Evolutionary conservation across 2,329 filamentous ascomycete species (phyloP), one percentile per base, ranked within the genome.

Genomic region (Colletotrichum sp.): DNA sequence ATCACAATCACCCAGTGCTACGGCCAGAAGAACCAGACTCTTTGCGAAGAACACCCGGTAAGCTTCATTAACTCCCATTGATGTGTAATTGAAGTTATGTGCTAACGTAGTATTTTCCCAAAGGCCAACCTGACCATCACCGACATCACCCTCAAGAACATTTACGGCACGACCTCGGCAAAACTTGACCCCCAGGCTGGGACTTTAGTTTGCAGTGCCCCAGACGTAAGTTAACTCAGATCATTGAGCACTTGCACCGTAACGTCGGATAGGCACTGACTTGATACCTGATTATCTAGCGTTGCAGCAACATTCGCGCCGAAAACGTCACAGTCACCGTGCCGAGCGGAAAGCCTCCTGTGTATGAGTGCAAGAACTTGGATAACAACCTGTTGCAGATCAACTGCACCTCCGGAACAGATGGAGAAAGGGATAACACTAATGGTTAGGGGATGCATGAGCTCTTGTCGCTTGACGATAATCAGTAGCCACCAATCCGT

Each of bases 1-100:
- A 90, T 93, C 76, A 89, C 92, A 71, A 85, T 93, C 39, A 91
- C 90, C 8, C 91, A 93, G 80, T 93, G 91, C 85, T 92, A 92
- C 77, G 90, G 90, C 0, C 78, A 80, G 66, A 80, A 75, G 63
- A 80, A 80, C 72, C 75, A 76, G 21, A 63, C 83, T 80, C 67
- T 80, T 73, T 63, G 87, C 82, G 57, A 87, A 80, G 21, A 89
- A 26, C 78, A 78, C 13, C 79, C 79, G n/a, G 79, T 80, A 52
- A 44, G 76, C 57, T 13, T 18, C 8, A 3, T 13, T 5, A 3
- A 24, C 3, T 5, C 8, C 8, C 18, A 6, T 34, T 2, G n/a
- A 39, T 8, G 5, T 9, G 0, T 21, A 1, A 1, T 3, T 12
- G n/a, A 32, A 6, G 30, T 9, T 18, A 36, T 2, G n/a, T 55